Conservation (phyloP, 2,329 filamentous ascomycete species). For the Bipolaris sorokiniana region DNA sequence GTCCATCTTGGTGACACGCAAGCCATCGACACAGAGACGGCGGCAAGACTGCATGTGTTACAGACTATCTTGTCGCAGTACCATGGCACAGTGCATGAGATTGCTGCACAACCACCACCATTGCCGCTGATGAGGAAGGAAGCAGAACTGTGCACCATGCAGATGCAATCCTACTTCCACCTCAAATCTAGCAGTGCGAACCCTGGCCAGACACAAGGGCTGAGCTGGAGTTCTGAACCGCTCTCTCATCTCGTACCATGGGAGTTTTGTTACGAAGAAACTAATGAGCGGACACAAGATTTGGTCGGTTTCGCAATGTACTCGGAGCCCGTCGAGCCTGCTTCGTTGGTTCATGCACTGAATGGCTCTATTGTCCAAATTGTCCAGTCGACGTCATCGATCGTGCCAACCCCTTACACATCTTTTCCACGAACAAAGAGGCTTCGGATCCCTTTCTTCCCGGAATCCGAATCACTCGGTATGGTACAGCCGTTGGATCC, state of each 20-base stretch:
- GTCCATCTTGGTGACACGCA: conserved; percentile 64
- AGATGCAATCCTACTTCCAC: conserved; percentile 82
- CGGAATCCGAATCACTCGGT: conserved; percentile 53
- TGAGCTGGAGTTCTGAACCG: conserved; percentile 61
- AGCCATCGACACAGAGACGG: conserved; percentile 60
- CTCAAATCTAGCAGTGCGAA: conserved; percentile 22
- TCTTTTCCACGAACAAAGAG: conserved; percentile 51
- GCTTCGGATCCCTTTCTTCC: conserved; percentile 68
- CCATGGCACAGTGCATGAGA: conserved; percentile 54
- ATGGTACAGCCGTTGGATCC: conserved; percentile 62
- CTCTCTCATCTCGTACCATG: conserved; percentile 65
- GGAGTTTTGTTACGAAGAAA: conserved; percentile 65
- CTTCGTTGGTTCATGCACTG: conserved; percentile 68
- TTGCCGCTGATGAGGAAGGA: conserved; percentile 60
- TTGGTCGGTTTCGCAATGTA: conserved; percentile 72
- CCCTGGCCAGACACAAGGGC: conserved; percentile 18
- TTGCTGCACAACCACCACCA: conserved; percentile 61
- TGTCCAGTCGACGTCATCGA: conserved; percentile 63
- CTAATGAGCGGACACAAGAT: conserved; percentile 53
- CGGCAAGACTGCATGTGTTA: conserved; percentile 63
- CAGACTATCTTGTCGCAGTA: conserved; percentile 47
- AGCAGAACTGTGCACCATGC: conserved; percentile 72
- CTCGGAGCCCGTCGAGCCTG: conserved; percentile 65
- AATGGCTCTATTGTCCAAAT: conserved; percentile 74
- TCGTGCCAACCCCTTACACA: conserved; percentile 26